Percentiles rank a stretch among this genome's conserved stretches.
These are phyloP conservation scores for Deinandra increscens DNA, from an alignment of 129 eudicot genomes.

Conservation along the genomic window DNA sequence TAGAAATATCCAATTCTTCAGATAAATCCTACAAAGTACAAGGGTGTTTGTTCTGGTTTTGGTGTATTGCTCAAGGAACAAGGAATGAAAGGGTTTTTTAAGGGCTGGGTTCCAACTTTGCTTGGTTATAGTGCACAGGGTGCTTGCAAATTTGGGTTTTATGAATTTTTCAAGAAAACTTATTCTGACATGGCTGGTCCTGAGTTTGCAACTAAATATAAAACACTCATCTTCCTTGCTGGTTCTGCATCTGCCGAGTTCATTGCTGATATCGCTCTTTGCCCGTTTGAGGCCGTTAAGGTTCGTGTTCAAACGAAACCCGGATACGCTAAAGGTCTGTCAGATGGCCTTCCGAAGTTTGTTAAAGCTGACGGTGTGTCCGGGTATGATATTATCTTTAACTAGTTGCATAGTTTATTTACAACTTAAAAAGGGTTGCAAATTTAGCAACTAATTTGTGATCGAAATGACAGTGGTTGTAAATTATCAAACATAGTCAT, in stretches of 20 bases:
- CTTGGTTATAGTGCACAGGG: slow-evolving; percentile 85
- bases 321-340: slow-evolving; percentile 71
- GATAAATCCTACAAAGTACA: slow-evolving; percentile 80
- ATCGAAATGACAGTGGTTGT: no score
- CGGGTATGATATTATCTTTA: slow-evolving; percentile 42
- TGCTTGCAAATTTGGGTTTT: slow-evolving; percentile 80
- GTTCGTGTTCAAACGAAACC: slow-evolving; percentile 84
- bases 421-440: no score
- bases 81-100: slow-evolving; percentile 60
- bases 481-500: no score
- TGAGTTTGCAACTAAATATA: slow-evolving; percentile 72
- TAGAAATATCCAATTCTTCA: slow-evolving; percentile 18
- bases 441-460: no score
- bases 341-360: slow-evolving; percentile 78
- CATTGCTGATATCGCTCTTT: slow-evolving; percentile 71
- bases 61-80: slow-evolving; percentile 62
- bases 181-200: slow-evolving; percentile 77
- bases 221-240: slow-evolving; percentile 73
- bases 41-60: slow-evolving; percentile 65
- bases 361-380: slow-evolving; percentile 62
- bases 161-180: slow-evolving; percentile 76
- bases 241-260: slow-evolving; percentile 88
- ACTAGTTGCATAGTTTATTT: no score
- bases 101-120: slow-evolving; percentile 79
- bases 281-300: slow-evolving; percentile 84